A percentile compares a stretch with the other conserved stretches of the same genome.
phyloP scores from a whole-genome alignment of 768 basidiomycete species.

The Auricularia heimuer region DNA sequence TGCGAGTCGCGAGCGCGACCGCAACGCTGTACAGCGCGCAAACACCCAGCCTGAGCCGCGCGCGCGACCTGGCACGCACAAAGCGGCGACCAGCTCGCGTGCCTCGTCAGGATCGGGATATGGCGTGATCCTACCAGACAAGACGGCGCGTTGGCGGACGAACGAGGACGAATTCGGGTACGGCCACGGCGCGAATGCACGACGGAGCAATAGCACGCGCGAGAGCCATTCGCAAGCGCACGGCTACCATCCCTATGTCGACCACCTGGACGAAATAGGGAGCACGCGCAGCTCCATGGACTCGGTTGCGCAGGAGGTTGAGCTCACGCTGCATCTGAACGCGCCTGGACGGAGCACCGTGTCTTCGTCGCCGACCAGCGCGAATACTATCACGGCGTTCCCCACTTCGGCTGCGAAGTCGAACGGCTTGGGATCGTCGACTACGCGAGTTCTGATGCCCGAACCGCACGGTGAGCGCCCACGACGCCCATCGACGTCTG shows the following conservation, averaged over 20 bases:
- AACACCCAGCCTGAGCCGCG: conserved; percentile 1
- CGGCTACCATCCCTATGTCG: not conserved
- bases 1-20: not conserved
- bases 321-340: conserved; percentile 37
- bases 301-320: conserved; percentile 77
- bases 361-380: not conserved
- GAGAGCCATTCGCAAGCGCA: not conserved
- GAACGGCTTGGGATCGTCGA: not conserved
- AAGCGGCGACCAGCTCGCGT: not conserved
- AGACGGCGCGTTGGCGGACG: not conserved
- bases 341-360: not conserved
- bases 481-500: not conserved
- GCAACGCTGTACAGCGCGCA: not conserved
- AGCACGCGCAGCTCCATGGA: conserved; percentile 74
- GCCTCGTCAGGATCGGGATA: not conserved
- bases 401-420: not conserved
- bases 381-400: not conserved
- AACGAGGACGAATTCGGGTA: not conserved
- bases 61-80: not conserved
- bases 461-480: not conserved
- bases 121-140: not conserved
- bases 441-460: not conserved
- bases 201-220: not conserved
- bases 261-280: not conserved
- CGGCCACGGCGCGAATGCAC: not conserved